These are phyloP conservation scores for Phoma sp. DNA, from an alignment of 2,329 filamentous ascomycete genomes.

Conservation along the genomic window DNA sequence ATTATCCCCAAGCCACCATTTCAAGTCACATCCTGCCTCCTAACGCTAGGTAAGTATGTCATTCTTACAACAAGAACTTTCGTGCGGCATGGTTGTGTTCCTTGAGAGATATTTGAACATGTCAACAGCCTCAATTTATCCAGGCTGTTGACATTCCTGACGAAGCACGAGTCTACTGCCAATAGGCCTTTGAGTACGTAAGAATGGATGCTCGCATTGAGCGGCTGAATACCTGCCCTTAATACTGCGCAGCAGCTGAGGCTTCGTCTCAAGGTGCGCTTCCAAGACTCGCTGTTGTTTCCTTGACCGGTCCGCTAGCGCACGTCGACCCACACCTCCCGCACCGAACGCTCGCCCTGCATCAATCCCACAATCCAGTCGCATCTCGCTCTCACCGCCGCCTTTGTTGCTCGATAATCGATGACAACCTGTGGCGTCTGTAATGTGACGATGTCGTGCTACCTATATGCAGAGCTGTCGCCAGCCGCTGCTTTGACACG, in stretches of 20 bases:
- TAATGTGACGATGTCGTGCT: neutral
- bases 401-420: neutral
- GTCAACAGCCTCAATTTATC: too few species aligned
- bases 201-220: too few species aligned
- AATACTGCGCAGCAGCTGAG: neutral
- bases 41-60: too few species aligned
- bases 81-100: too few species aligned
- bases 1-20: too few species aligned
- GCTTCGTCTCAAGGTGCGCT: neutral
- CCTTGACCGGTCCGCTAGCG: slow-evolving; percentile 9
- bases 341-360: slow-evolving; percentile 11
- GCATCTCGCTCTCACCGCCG: slow-evolving; percentile 4
- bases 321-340: slow-evolving; percentile 4
- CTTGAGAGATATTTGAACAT: too few species aligned
- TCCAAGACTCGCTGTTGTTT: slow-evolving; percentile 7
- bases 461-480: neutral
- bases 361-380: neutral
- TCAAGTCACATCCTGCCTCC: too few species aligned
- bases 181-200: too few species aligned
- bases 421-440: neutral
- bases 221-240: too few species aligned
- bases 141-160: too few species aligned
- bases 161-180: too few species aligned
- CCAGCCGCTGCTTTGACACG: neutral
- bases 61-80: too few species aligned